Conservation (phyloP, 352 stramenopile genomes). For the Phytophthora lateralis region DNA sequence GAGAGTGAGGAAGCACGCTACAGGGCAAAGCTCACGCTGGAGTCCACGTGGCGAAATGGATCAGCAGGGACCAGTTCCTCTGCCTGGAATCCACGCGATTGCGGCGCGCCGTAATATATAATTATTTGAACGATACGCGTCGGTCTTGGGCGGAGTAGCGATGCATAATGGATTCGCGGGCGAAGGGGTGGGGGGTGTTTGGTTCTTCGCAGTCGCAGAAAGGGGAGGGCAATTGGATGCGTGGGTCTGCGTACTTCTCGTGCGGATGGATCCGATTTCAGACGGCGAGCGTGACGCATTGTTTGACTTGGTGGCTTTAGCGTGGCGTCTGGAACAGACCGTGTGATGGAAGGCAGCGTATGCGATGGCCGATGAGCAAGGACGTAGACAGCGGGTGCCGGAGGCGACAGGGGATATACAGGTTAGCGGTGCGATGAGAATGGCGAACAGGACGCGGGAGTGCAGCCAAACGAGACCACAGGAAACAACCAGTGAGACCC, state of each 20-base stretch:
- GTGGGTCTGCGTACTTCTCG: not conserved
- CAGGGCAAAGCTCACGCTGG: too few species aligned
- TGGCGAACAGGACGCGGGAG: not conserved
- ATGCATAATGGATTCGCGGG: constrained; percentile 5
- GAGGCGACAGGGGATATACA: not conserved
- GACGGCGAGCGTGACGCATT: not conserved
- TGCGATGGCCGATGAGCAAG: too few species aligned
- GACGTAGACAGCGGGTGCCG: too few species aligned
- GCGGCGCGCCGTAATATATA: constrained; percentile 26
- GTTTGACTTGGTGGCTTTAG: not conserved
- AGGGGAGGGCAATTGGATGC: not conserved
- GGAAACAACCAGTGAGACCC: too few species aligned
- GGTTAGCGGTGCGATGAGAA: not conserved
- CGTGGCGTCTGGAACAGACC: not conserved
- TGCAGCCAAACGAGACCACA: too few species aligned
- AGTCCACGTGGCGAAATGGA: not conserved
- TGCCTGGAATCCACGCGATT: not conserved
- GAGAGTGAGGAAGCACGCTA: not conserved
- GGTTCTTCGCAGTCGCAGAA: not conserved
- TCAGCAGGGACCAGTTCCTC: too few species aligned
- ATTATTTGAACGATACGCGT: constrained; percentile 24
- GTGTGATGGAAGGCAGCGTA: too few species aligned
- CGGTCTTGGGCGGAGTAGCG: constrained; percentile 18
- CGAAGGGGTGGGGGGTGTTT: constrained; percentile 11
- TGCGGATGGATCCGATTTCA: not conserved